Evolutionary conservation across 352 stramenopile genomes (phyloP).

Genomic region (Phytopythium boreale): DNA sequence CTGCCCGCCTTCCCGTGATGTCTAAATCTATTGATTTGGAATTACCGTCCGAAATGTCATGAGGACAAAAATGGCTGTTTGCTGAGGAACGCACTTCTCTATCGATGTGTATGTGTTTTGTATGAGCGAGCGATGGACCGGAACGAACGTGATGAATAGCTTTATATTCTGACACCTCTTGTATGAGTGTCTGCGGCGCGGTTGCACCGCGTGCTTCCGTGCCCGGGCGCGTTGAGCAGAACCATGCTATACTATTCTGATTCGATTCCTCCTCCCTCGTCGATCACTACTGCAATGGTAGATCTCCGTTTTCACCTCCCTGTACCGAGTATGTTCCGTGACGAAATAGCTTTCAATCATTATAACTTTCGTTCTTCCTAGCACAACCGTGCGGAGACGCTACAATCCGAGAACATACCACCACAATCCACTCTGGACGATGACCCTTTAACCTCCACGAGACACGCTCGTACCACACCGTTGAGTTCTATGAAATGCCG

Average conservation of each 20-base stretch:
- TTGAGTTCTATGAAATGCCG: neutral
- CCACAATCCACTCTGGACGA: neutral
- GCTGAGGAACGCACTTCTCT: constrained; percentile 62
- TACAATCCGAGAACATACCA: constrained; percentile 53
- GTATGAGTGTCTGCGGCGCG: constrained; percentile 69
- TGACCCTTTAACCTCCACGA: too few relatives aligned
- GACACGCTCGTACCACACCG: neutral
- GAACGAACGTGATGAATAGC: constrained; percentile 84
- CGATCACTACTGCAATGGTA: too few relatives aligned
- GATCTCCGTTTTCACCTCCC: neutral
- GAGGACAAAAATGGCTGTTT: constrained; percentile 88
- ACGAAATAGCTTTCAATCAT: constrained; percentile 70
- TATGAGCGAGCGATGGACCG: neutral
- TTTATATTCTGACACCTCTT: constrained; percentile 91
- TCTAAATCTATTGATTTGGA: constrained; percentile 82
- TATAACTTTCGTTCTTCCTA: constrained; percentile 91
- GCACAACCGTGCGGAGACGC: constrained; percentile 58
- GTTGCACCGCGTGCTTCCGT: constrained; percentile 56
- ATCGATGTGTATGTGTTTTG: constrained; percentile 10
- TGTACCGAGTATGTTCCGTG: constrained; percentile 42
- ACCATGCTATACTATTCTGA: constrained; percentile 72
- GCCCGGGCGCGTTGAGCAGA: constrained; percentile 70
- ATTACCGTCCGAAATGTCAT: constrained; percentile 86
- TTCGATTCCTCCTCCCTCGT: constrained; percentile 12
- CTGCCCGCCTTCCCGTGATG: constrained; percentile 61